Evolutionary conservation across 257 asterid species (phyloP).

Genomic region (Catharanthus roseus): DNA sequence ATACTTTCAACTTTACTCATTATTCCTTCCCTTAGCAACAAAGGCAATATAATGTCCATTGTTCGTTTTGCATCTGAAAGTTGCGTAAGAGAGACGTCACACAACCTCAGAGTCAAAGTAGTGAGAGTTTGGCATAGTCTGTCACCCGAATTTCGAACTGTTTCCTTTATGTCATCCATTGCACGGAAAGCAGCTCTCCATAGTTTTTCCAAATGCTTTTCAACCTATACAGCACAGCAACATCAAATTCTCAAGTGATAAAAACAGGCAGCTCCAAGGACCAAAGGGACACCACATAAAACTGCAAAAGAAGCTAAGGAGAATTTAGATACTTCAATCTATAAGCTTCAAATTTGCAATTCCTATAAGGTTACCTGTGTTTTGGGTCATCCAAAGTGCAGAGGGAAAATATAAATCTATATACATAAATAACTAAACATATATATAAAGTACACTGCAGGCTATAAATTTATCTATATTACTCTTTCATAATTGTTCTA

Average conservation of each 20-base stretch:
- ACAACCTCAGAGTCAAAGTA: slow-evolving; percentile 75
- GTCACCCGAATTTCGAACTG: slow-evolving; percentile 94
- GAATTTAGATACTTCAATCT: neutral
- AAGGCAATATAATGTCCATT: slow-evolving; percentile 79
- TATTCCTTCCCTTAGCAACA: slow-evolving; percentile 86
- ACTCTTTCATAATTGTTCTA: neutral
- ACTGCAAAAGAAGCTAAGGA: neutral
- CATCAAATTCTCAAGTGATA: slow-evolving; percentile 13
- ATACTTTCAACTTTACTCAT: slow-evolving; percentile 85
- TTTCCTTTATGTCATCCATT: slow-evolving; percentile 97
- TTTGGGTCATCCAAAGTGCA: neutral
- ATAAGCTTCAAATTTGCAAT: neutral
- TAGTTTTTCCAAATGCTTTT: slow-evolving; percentile 69
- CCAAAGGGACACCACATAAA: neutral
- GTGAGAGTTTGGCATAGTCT: slow-evolving; percentile 85
- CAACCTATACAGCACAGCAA: slow-evolving; percentile 47
- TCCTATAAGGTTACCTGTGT: neutral
- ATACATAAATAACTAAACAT: no score
- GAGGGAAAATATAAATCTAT: no score
- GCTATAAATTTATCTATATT: neutral
- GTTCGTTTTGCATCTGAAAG: slow-evolving; percentile 66
- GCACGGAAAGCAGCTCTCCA: slow-evolving; percentile 96
- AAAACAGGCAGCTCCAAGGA: neutral
- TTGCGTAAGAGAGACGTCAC: slow-evolving; percentile 88
- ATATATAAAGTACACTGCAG: neutral